Evolutionary conservation across 2,329 filamentous ascomycete genomes (phyloP), one percentile per base, ranked within the genome.

Genomic region (Helminthosporium solani): DNA sequence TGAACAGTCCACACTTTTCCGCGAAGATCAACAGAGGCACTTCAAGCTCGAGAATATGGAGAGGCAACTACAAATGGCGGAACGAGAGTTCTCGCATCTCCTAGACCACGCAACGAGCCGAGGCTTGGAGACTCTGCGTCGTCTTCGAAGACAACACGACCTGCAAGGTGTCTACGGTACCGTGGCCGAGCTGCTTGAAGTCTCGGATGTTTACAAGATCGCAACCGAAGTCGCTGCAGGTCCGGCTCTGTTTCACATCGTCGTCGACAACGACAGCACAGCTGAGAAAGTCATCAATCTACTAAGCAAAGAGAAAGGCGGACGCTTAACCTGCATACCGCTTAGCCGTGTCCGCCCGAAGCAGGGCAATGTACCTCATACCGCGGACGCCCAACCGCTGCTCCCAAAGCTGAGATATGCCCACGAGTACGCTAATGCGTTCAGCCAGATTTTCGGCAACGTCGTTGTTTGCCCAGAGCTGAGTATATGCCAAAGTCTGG

Each of bases 161-260:
- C 82, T 97, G 5, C 81, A 87, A 1, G 94, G 94, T 20, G 90
- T 94, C 1, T 95, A 96, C 66, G 94, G 95, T 40, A 95, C 91
- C 0, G 73, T 99, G 30, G 91, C 92, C 3, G 95, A 99, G 67
- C 80, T 99, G n/a, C 83, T 97, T 59, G 83, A 90, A 44, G 90
- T 96, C 39, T 83, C 79, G 47, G 90, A 96, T 42, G 81, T 83
- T 42, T 97, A 96, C 71, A 84, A 90, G 50, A 84, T 91, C 9
- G 90, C 94, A 2, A 87, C 95, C 8, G 94, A 99, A 71, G 90
- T 95, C 58, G 94, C 91, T 41, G 94, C 92, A 2, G 94, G 94
- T 15, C 86, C 85, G 53, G 95, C 90, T 66, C 78, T 99, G 7
- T 99, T 99, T 73, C 90, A 99, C 70, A 96, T 96, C 56, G 85